A percentile compares a stretch with the other conserved stretches of the same genome.
These are phyloP conservation scores for Pelargonium nanum DNA, from an alignment of 345 rosid genomes.

Conservation along the genomic window DNA sequence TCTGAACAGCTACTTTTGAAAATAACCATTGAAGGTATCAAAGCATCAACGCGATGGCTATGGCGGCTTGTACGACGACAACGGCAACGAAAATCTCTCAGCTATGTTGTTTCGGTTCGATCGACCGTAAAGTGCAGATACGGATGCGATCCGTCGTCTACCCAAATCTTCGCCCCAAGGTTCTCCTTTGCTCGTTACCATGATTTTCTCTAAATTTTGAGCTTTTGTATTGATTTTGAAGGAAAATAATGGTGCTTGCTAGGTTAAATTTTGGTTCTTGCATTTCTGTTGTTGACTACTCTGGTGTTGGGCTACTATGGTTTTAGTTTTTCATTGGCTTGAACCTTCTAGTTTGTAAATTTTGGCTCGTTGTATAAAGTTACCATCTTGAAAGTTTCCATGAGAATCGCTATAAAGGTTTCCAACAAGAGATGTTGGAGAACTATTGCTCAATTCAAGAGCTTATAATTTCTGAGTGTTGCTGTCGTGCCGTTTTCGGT, in stretches of 20 bases:
- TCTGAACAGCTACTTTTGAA: background rate
- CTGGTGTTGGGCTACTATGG: background rate
- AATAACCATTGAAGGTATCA: background rate
- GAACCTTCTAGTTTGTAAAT: background rate
- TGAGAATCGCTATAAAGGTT: too few species aligned
- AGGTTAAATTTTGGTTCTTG: too few species aligned
- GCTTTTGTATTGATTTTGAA: background rate
- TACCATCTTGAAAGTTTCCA: too few species aligned
- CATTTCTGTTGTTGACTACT: background rate
- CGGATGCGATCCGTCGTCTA: slow-evolving; percentile 20
- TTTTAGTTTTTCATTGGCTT: background rate
- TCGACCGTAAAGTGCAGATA: slow-evolving; percentile 37
- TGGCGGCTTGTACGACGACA: slow-evolving; percentile 23
- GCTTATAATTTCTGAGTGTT: background rate
- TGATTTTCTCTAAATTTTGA: background rate
- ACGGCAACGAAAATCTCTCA: slow-evolving; percentile 28
- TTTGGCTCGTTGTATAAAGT: background rate
- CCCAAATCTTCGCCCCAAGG: slow-evolving; percentile 36
- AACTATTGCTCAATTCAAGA: background rate
- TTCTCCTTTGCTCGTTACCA: slow-evolving; percentile 3
- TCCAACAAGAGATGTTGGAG: too few species aligned
- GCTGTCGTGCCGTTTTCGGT: background rate
- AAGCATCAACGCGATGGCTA: slow-evolving; percentile 7
- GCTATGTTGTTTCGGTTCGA: slow-evolving; percentile 50
- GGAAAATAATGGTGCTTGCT: background rate